Evolutionary conservation across 495 filamentous ascomycete genomes (phyloP).

Genomic region (Podospora pseudoanserina): DNA sequence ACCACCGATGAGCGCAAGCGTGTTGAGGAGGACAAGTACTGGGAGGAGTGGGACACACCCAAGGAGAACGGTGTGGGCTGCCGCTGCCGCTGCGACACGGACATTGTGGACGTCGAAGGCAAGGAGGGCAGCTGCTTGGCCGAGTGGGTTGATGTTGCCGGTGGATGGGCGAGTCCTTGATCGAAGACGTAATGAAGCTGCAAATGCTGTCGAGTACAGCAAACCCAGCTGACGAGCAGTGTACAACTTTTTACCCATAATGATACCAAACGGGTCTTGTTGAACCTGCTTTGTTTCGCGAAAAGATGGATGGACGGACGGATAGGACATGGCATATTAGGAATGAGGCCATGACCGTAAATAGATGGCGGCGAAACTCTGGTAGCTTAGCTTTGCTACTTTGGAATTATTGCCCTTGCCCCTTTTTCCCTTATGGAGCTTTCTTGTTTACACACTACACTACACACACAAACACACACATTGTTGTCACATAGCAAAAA

Average conservation of each 20-base stretch:
- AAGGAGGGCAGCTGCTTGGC: conserved; percentile 92
- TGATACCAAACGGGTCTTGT: background rate
- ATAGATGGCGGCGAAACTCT: background rate
- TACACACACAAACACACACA: background rate
- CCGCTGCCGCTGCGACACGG: conserved; percentile 96
- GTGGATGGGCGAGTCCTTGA: conserved; percentile 74
- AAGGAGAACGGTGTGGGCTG: conserved; percentile 98
- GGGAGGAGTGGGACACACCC: conserved; percentile 78
- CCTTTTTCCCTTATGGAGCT: background rate
- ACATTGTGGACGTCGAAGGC: conserved; percentile 94
- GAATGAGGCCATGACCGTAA: background rate
- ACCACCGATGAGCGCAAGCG: conserved; percentile 82
- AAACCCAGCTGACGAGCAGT: too few relatives aligned
- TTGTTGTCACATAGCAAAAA: background rate
- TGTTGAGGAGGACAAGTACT: conserved; percentile 93
- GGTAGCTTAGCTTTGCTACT: background rate
- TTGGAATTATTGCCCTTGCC: background rate
- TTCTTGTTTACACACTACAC: background rate
- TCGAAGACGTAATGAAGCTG: background rate
- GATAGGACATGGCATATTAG: background rate
- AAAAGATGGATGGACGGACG: background rate
- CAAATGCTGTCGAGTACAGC: too few relatives aligned
- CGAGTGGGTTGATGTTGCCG: conserved; percentile 97
- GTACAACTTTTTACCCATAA: background rate
- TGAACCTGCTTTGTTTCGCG: background rate